Base-by-base conservation (phyloP, 2,329 filamentous ascomycete genomes). In the Zasmidium cellare region DNA sequence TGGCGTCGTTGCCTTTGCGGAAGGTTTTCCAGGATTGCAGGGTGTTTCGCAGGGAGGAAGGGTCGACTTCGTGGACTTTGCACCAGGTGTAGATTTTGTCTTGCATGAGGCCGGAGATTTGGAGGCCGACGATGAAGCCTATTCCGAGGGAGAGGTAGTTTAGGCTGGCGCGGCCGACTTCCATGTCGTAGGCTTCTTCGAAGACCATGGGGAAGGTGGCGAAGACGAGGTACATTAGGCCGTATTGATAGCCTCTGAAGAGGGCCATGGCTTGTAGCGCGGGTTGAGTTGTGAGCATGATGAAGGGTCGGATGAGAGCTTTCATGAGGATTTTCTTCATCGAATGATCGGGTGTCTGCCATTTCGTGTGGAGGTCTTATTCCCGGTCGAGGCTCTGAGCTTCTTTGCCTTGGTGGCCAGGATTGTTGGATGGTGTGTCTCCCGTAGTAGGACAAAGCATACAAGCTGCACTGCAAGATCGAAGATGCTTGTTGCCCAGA, bases 401-500 rank as follows among this genome's bases (percentile, higher is more conserved):
- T 74, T 78, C 46, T 77, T 71, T 16, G 83, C 82, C 66, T 85
- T 86, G 60, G 77, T 74, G 12, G 76, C 71, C 1, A 89, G 79
- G 3, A 91, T 78, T n/a, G 81, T 82, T 0, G 86, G 85, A 0
- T 79, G 81, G 69, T 87, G 88, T 2, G 86, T 88, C 68, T 89
- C 87, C 58, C 79, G 79, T 1, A 85, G 76, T 55, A 87, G 78
- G 64, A 85, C 80, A 41, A 88, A 87, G 72, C 92, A 91, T 58
- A 92, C 71, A 14, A 88, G 56, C 85, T 88, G 92, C 60, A 88
- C 83, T 31, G 86, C 70, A 14, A 79, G 85, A 44, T 88, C 78
- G 22, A 93, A 72, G 67, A 96, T 94, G 9, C 92, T 79, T 67
- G 92, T 90, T 65, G 94, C 84, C 87, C 89, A 92, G 77, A 93